Percentiles rank a stretch among this genome's conserved stretches.
phyloP scores from a whole-genome alignment of 169 alveolate genomes.

The Cyclospora cayetanensis region DNA sequence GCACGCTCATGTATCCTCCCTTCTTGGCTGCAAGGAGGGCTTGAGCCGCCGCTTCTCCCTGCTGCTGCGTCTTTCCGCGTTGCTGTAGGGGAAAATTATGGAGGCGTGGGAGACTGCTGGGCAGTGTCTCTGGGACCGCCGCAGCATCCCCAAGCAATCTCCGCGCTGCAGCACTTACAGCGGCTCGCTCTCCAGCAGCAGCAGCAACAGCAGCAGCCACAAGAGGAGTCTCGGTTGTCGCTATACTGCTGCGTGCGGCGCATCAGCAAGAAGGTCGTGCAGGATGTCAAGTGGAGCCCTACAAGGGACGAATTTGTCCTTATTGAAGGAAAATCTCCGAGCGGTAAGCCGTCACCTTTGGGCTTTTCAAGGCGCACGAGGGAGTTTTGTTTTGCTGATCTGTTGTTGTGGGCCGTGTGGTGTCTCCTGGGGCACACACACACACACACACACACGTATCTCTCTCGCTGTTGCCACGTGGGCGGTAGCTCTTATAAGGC shows the following conservation, averaged over 20 bases:
- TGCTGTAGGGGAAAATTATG: constrained; percentile 70
- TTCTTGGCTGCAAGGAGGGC: background rate
- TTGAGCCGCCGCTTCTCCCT: background rate
- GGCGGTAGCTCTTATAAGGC: too few species aligned
- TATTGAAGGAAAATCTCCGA: constrained; percentile 78
- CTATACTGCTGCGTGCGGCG: constrained; percentile 61
- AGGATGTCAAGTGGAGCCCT: constrained; percentile 81
- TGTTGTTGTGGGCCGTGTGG: too few species aligned
- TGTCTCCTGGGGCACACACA: too few species aligned
- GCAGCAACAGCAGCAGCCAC: constrained; percentile 47
- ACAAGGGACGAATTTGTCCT: constrained; percentile 78
- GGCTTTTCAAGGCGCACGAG: background rate
- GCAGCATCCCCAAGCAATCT: constrained; percentile 45
- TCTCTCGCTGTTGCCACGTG: too few species aligned
- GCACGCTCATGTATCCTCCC: background rate
- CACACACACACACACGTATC: too few species aligned
- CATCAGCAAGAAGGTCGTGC: constrained; percentile 75
- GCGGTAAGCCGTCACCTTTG: constrained; percentile 57
- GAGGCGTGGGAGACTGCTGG: constrained; percentile 76
- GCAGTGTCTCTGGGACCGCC: constrained; percentile 63
- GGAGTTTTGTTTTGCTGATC: background rate
- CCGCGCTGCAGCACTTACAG: constrained; percentile 50
- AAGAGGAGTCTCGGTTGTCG: constrained; percentile 22
- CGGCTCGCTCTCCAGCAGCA: constrained; percentile 17
- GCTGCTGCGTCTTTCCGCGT: background rate